Evolutionary conservation across 139 green algal genomes (phyloP).

Genomic region (Deuterostichococcus epilithicus): DNA sequence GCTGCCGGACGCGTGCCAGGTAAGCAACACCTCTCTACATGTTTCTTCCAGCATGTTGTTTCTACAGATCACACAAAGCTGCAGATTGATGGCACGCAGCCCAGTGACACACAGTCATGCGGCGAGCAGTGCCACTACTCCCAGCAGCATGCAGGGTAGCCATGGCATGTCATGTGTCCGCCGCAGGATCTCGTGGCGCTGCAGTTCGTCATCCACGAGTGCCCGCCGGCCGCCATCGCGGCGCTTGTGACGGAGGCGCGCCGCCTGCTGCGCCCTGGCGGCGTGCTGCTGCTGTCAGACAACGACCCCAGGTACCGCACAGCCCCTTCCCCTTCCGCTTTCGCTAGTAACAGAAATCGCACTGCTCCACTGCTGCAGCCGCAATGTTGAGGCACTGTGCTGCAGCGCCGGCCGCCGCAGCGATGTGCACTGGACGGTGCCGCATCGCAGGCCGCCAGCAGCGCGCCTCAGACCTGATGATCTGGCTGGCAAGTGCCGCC

Average conservation of each 20-base stretch:
- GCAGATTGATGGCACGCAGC: too few relatives aligned
- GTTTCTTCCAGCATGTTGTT: too few relatives aligned
- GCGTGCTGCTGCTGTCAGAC: slow-evolving; percentile 69
- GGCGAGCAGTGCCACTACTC: neutral
- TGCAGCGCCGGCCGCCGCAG: too few relatives aligned
- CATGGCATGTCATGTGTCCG: too few relatives aligned
- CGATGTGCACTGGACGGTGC: too few relatives aligned
- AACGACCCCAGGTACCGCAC: slow-evolving; percentile 60
- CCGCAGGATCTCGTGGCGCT: slow-evolving; percentile 70
- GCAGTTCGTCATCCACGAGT: slow-evolving; percentile 86
- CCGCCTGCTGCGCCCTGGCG: slow-evolving; percentile 68
- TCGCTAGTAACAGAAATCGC: neutral
- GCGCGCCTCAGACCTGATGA: too few relatives aligned
- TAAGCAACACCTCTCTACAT: slow-evolving; percentile 18
- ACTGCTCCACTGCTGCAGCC: too few relatives aligned
- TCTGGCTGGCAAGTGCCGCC: too few relatives aligned
- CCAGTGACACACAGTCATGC: neutral
- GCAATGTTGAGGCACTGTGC: too few relatives aligned
- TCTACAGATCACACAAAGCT: too few relatives aligned
- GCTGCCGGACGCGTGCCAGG: slow-evolving; percentile 30
- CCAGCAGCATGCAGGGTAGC: too few relatives aligned
- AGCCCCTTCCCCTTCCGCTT: neutral
- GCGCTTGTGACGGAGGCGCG: slow-evolving; percentile 42
- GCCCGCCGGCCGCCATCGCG: slow-evolving; percentile 38
- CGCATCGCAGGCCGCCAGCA: too few relatives aligned